Evolutionary conservation across 192 early-diverging fungal species (phyloP), one percentile per base, ranked within the genome.

Genomic region (Coemansia asiatica): DNA sequence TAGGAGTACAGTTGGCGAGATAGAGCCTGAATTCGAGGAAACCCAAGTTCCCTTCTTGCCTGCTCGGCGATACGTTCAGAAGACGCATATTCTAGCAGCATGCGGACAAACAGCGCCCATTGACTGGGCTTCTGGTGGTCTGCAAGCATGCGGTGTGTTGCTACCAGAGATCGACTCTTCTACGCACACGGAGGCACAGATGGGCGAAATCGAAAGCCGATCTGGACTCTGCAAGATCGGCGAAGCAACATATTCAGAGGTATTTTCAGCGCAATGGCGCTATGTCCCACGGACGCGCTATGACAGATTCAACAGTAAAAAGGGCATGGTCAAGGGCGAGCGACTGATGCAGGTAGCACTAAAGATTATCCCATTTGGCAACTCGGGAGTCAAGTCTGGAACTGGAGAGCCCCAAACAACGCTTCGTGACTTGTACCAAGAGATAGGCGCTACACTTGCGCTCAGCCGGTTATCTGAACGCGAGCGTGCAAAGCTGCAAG

Each of bases 241-340:
- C 33, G 94, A 96, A 61, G 91, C 94, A 4, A 91, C 89, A 2
- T 96, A 89, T 61, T 90, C 91, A 2, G 92, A 95, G 65, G 94
- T 94, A 0, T 96, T 87, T 65, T 69, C 82, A 19, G 65, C 73
- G 28, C 81, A 79, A 27, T 79, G 81, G 76, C 68, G 72, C 16
- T 78, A 78, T 33, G 68, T 78, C 27, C 72, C 75, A 0, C 46
- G 69, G 18, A 79, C 75, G 2, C 67, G 81, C 21, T 83, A 77
- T 55, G 76, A 79, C 72, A 71, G 68, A 40, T 74, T 75, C 66
- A 72, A 74, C 63, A 72, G 72, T 66, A 64, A 73, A 60, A 69
- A 64, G 50, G 64, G 64, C 59, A 48, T 71, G 40, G 55, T 75
- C 55, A 61, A 81, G 57, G 75, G 78, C 48, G 82, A 76, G 63